Evolutionary conservation across 768 basidiomycete genomes (phyloP).

Genomic region (Termitomyces sp.): DNA sequence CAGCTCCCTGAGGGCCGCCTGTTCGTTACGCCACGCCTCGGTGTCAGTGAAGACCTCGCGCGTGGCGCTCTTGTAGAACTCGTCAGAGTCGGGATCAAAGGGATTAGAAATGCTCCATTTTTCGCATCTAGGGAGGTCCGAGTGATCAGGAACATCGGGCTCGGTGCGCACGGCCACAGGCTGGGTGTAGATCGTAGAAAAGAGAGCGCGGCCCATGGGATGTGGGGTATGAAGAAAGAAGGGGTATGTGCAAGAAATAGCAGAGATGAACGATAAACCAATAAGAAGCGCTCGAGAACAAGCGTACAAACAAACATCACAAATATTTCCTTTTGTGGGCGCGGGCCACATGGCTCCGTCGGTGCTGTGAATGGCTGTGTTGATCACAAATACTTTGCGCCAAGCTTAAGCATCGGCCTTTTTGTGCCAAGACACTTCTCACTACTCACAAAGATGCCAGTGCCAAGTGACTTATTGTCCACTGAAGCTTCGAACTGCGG

Average conservation of each 20-base stretch:
- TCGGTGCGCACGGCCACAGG: conserved; percentile 42
- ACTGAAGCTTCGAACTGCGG: neutral
- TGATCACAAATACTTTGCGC: neutral
- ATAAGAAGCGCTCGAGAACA: neutral
- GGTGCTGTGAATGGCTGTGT: neutral
- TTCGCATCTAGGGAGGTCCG: conserved; percentile 32
- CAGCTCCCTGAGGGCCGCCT: conserved; percentile 22
- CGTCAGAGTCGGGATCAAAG: conserved; percentile 81
- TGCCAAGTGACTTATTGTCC: too few relatives aligned
- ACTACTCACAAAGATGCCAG: too few relatives aligned
- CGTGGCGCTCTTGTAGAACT: conserved; percentile 61
- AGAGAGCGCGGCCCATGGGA: conserved; percentile 60
- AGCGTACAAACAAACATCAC: conserved; percentile 15
- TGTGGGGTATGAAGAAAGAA: conserved; percentile 21
- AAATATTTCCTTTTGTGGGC: conserved; percentile 14
- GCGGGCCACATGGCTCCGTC: conserved; percentile 2
- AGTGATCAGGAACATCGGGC: conserved; percentile 32
- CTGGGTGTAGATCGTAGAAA: conserved; percentile 41
- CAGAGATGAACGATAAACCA: conserved; percentile 7
- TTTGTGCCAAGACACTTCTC: too few relatives aligned
- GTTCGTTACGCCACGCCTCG: conserved; percentile 31
- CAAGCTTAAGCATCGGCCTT: too few relatives aligned
- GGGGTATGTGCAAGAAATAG: conserved; percentile 20
- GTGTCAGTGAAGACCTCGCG: conserved; percentile 66
- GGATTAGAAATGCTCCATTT: conserved; percentile 64